Conservation (phyloP, 768 basidiomycete species). For the Mrakia frigida region DNA sequence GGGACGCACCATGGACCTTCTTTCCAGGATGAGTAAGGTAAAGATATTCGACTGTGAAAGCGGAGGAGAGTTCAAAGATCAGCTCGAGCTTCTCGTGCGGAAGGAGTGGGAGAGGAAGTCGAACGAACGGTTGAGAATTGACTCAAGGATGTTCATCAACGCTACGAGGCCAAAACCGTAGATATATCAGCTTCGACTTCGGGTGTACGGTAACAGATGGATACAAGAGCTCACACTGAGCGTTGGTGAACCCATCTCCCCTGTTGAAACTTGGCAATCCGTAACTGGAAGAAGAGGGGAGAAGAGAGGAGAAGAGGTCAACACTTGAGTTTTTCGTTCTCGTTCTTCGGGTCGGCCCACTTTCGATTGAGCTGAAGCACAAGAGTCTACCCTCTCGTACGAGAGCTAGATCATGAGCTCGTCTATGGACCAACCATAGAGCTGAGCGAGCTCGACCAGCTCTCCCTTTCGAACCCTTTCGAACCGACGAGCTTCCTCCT, state of each 20-base stretch:
- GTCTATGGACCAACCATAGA: too few species aligned
- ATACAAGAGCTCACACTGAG: conserved; percentile 57
- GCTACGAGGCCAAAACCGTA: conserved; percentile 50
- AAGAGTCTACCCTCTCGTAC: too few species aligned
- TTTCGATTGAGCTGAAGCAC: too few species aligned
- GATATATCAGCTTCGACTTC: background rate
- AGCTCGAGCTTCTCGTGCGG: background rate
- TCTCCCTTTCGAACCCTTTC: too few species aligned
- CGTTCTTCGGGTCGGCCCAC: too few species aligned
- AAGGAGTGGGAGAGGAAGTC: conserved; percentile 44
- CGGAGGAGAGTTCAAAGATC: background rate
- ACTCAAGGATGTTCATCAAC: conserved; percentile 72
- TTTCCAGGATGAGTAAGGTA: background rate
- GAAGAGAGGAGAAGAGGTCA: background rate
- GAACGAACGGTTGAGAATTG: conserved; percentile 54
- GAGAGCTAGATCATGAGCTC: too few species aligned
- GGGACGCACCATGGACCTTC: conserved; percentile 49
- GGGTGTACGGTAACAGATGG: background rate
- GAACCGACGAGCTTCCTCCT: too few species aligned
- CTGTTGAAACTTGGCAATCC: conserved; percentile 61
- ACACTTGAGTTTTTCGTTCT: too few species aligned
- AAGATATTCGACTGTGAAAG: background rate
- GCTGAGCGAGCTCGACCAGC: too few species aligned
- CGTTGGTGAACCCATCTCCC: conserved; percentile 74
- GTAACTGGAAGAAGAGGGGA: conserved; percentile 55